Percentiles rank a stretch among this genome's conserved stretches.
Evolutionary conservation across 2,329 filamentous ascomycete species (phyloP).

Genomic region (Neopestalotiopsis clavispora): DNA sequence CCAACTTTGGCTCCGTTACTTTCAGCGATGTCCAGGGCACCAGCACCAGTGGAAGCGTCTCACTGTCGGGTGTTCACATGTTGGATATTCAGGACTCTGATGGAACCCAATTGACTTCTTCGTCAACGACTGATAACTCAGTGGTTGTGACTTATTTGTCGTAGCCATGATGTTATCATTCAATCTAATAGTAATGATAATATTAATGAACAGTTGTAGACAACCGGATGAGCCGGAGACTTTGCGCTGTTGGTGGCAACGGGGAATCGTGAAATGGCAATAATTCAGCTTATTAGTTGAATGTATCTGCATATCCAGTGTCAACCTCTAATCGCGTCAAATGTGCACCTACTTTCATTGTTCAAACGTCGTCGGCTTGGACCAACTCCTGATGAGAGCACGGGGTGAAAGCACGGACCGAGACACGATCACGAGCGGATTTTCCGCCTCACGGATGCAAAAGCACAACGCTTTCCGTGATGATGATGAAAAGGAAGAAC

Average conservation of each 20-base stretch:
- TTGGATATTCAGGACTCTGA: constrained; percentile 50
- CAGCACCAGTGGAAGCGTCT: background rate
- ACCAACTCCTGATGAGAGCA: too few relatives aligned
- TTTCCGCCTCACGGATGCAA: too few relatives aligned
- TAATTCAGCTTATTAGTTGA: too few relatives aligned
- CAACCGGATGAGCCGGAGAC: background rate
- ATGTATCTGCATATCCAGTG: too few relatives aligned
- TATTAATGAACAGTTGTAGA: background rate
- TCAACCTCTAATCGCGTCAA: too few relatives aligned
- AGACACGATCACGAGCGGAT: too few relatives aligned
- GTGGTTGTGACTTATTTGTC: constrained; percentile 2
- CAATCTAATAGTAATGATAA: background rate
- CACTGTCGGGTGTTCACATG: constrained; percentile 47
- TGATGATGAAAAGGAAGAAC: background rate
- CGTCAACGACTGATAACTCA: background rate
- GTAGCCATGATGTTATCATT: background rate
- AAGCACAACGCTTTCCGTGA: too few relatives aligned
- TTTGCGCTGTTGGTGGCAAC: too few relatives aligned
- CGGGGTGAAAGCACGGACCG: too few relatives aligned
- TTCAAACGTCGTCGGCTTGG: too few relatives aligned
- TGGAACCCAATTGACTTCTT: background rate
- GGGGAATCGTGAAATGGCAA: background rate
- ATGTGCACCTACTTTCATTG: too few relatives aligned
- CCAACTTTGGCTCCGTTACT: constrained; percentile 11
- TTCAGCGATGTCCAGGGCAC: constrained; percentile 8